A percentile compares a stretch with the other conserved stretches of the same genome.
These are phyloP conservation scores for Zygosaccharomyces lentus DNA, from an alignment of 805 yeast species.

Conservation along the genomic window DNA sequence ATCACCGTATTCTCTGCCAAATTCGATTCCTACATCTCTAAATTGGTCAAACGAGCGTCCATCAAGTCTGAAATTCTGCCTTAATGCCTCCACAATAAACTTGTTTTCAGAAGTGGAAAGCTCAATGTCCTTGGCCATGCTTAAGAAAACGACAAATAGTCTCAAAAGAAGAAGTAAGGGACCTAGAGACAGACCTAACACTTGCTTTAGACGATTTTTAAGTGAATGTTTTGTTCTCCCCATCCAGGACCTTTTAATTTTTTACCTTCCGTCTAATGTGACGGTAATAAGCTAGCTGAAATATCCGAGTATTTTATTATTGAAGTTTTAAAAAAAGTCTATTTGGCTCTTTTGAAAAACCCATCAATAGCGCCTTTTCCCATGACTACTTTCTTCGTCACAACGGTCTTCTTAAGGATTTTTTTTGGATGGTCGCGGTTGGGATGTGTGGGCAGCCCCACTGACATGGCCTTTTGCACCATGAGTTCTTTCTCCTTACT, in stretches of 20 bases:
- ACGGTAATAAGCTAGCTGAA: not conserved
- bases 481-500: constrained; percentile 30
- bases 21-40: constrained; percentile 58
- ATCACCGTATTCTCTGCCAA: constrained; percentile 74
- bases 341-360: constrained; percentile 45
- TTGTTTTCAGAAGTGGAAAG: constrained; percentile 59
- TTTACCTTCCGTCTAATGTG: constrained; percentile 6
- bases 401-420: constrained; percentile 24
- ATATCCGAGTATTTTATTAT: not conserved
- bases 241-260: not conserved
- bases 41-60: constrained; percentile 62
- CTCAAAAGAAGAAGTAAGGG: too few species aligned
- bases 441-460: constrained; percentile 24
- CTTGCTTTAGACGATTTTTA: too few species aligned
- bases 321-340: not conserved
- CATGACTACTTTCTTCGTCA: constrained; percentile 42
- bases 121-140: constrained; percentile 59
- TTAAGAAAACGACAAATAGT: too few species aligned
- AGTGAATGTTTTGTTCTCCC: not conserved
- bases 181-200: too few species aligned
- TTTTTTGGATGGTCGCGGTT: constrained; percentile 19
- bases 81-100: constrained; percentile 60
- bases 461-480: constrained; percentile 31
- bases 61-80: constrained; percentile 59
- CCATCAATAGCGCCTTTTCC: constrained; percentile 69